Conservation (phyloP, 1,284 basidiomycete genomes). For the Microbotryum saponariae region DNA sequence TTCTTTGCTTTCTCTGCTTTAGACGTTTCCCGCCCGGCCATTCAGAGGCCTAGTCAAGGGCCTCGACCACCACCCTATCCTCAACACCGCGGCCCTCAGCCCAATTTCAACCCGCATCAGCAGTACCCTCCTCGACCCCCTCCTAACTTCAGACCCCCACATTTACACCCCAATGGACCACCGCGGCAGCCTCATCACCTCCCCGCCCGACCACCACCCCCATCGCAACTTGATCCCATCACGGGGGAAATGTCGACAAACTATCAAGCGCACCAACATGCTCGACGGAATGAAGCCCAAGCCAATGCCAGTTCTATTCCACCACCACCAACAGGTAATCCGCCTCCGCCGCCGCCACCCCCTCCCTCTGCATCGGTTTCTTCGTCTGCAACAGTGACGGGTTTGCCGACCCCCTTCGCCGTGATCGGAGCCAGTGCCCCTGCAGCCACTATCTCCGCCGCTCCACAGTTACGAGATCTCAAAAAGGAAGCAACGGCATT, state of each 20-base stretch:
- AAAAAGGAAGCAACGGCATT: constrained; percentile 87
- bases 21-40: neutral
- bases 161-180: neutral
- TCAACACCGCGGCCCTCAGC: constrained; percentile 15
- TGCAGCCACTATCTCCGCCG: constrained; percentile 67
- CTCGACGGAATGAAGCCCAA: constrained; percentile 28
- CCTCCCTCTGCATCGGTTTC: constrained; percentile 7
- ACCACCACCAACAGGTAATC: constrained; percentile 24
- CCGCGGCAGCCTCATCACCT: neutral
- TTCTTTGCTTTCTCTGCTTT: too few species aligned
- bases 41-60: neutral
- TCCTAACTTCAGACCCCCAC: neutral
- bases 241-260: constrained; percentile 39
- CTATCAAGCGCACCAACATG: constrained; percentile 40
- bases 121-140: constrained; percentile 31
- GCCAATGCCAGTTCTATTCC: neutral
- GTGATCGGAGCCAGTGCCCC: constrained; percentile 32
- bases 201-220: constrained; percentile 33
- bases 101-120: constrained; percentile 17
- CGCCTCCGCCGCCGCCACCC: constrained; percentile 10
- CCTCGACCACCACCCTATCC: constrained; percentile 22
- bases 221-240: constrained; percentile 40
- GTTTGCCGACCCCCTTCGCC: constrained; percentile 1
- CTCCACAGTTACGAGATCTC: constrained; percentile 74
- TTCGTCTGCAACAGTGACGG: constrained; percentile 25